Evolutionary conservation across 2,329 filamentous ascomycete genomes (phyloP).

Genomic region (Fusarium caatingaense): DNA sequence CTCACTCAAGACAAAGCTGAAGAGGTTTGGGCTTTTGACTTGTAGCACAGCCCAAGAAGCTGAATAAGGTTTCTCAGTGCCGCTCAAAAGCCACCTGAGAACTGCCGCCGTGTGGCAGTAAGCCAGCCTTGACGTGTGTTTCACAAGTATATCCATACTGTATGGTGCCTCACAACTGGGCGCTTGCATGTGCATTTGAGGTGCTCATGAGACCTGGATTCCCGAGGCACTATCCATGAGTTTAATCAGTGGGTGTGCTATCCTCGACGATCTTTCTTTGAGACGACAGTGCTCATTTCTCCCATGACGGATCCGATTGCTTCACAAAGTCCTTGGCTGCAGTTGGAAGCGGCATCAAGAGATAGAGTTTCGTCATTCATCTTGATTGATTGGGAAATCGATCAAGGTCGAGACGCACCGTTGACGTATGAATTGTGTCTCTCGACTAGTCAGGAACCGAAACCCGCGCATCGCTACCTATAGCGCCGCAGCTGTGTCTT

Average conservation of each 20-base stretch:
- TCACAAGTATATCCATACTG: neutral
- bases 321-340: slow-evolving; percentile 17
- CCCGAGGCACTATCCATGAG: slow-evolving; percentile 35
- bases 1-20: slow-evolving; percentile 8
- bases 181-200: slow-evolving; percentile 39
- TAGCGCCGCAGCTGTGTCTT: slow-evolving; percentile 32
- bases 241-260: slow-evolving; percentile 30
- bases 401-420: slow-evolving; percentile 19
- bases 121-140: slow-evolving; percentile 1
- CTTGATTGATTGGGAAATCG: slow-evolving; percentile 12
- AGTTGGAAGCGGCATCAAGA: slow-evolving; percentile 10
- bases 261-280: slow-evolving; percentile 19
- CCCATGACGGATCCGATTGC: slow-evolving; percentile 14
- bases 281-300: slow-evolving; percentile 17
- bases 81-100: slow-evolving; percentile 3
- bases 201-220: slow-evolving; percentile 40
- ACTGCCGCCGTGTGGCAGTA: slow-evolving; percentile 10
- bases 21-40: slow-evolving; percentile 19
- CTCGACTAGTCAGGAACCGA: slow-evolving; percentile 40
- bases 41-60: slow-evolving; percentile 4
- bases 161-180: slow-evolving; percentile 20
- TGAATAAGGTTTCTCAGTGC: slow-evolving; percentile 13
- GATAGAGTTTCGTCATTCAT: slow-evolving; percentile 33
- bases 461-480: slow-evolving; percentile 31
- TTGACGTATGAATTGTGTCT: slow-evolving; percentile 36